Evolutionary conservation across 2,329 filamentous ascomycete species (phyloP), one percentile per base, ranked within the genome.

Genomic region (Sporothrix brasiliensis): DNA sequence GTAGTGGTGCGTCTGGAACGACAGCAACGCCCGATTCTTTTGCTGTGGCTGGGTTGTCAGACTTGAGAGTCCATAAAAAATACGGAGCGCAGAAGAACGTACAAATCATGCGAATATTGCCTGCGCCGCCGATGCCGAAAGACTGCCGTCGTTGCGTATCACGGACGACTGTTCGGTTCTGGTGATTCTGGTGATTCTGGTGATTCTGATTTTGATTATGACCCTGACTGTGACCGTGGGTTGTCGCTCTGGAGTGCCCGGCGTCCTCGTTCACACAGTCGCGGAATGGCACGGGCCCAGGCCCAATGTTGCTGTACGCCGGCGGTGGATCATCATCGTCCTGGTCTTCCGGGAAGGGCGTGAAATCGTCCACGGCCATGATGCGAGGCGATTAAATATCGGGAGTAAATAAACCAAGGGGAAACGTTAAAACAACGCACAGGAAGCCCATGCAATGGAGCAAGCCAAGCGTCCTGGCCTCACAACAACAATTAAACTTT

Each of bases 41-140:
- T n/a, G 68, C 67, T 16, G 67, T 69, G 11, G 68, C 69, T 70
- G 11, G 9, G 5, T 16, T 30, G 21, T 50, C 14, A 58, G 50
- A 1, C 5, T 19, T 27, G 2, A 10, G 0, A 54, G 7, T n/a
- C 41, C 16, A 34, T 34, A 9, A 34, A 44, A 47, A 47, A 3
- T 7, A 16, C 6, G 44, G 21, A 21, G 34, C 9, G 19, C 3
- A 60, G 9, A 10, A 5, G 13, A 3, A 63, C 72, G 6, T 49
- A 34, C 34, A 7, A 34, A 34, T 9, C 34, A 34, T 7, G 70
- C 72, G 65, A 47, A 73, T 73, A 49, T 73, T 73, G 14, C 72
- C 72, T 11, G 72, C 72, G 11, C 72, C 70, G 21, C 72, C 72
- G 14, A 73, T 73, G 58, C 72, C 72, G 65, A 73, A 73, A 24